These are phyloP conservation scores for Cyberlindnera petersonii DNA, from an alignment of 805 yeast genomes.

Conservation along the genomic window DNA sequence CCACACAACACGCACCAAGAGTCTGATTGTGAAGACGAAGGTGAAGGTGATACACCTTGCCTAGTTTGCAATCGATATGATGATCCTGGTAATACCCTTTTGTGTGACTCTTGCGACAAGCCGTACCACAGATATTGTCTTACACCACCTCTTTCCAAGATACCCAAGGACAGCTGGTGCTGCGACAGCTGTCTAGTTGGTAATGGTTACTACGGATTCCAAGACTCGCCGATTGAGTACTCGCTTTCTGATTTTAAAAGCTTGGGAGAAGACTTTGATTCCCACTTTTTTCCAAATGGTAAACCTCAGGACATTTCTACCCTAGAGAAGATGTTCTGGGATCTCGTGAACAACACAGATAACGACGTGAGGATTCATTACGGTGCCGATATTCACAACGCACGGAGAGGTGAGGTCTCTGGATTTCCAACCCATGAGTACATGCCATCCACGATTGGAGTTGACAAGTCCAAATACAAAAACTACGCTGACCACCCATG, in stretches of 20 bases:
- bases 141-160: conserved; percentile 45
- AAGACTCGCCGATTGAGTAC: conserved; percentile 55
- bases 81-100: conserved; percentile 43
- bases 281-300: conserved; percentile 31
- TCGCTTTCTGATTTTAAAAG: conserved; percentile 57
- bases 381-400: conserved; percentile 82
- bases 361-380: conserved; percentile 62
- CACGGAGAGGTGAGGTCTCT: conserved; percentile 58
- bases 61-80: conserved; percentile 44
- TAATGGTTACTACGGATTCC: conserved; percentile 85
- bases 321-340: conserved; percentile 71
- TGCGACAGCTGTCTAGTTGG: conserved; percentile 85
- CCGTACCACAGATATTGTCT: conserved; percentile 68
- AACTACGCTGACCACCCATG: conserved; percentile 59
- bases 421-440: conserved; percentile 62
- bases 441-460: conserved; percentile 26
- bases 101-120: conserved; percentile 74
- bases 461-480: conserved; percentile 21
- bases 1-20: too few relatives aligned
- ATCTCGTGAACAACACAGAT: conserved; percentile 37
- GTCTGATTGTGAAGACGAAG: conserved; percentile 20
- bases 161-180: conserved; percentile 68
- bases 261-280: conserved; percentile 48
- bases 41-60: conserved; percentile 37
- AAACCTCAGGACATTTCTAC: conserved; percentile 36